Conservation (phyloP, 306 rosid species). For the Cucurbita argyrosperma region DNA sequence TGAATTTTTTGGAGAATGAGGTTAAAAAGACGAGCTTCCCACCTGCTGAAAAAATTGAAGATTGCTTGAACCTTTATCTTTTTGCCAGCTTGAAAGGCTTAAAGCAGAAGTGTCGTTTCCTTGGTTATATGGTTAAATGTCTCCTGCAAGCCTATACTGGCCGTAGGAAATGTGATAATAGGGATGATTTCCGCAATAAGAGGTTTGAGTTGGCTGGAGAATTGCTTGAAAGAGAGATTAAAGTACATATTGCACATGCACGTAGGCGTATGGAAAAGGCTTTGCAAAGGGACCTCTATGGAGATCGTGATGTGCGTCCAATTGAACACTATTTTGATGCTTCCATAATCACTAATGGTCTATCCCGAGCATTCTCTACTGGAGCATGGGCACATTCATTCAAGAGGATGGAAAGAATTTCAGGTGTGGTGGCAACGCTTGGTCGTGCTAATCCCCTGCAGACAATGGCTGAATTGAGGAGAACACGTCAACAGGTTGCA, state of each 20-base stretch:
- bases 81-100: constrained; percentile 51
- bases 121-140: constrained; percentile 90
- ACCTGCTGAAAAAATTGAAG: constrained; percentile 54
- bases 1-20: constrained; percentile 19
- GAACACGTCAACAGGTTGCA: constrained; percentile 85
- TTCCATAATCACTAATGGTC: constrained; percentile 82
- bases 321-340: constrained; percentile 84
- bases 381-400: constrained; percentile 96
- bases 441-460: constrained; percentile 91
- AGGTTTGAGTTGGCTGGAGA: constrained; percentile 85
- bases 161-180: constrained; percentile 58
- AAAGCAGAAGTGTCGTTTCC: constrained; percentile 59
- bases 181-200: constrained; percentile 85
- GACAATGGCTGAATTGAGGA: constrained; percentile 74
- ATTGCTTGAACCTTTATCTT: constrained; percentile 39
- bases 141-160: constrained; percentile 62
- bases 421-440: constrained; percentile 78
- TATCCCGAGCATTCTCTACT: constrained; percentile 88
- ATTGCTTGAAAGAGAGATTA: constrained; percentile 77
- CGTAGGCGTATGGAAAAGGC: constrained; percentile 69
- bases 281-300: constrained; percentile 81
- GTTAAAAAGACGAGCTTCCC: constrained; percentile 54
- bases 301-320: constrained; percentile 47
- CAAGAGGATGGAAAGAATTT: constrained; percentile 74
- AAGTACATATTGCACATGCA: constrained; percentile 69